Conservation (phyloP, 1,284 basidiomycete species). For the Golubevia pallescens region DNA sequence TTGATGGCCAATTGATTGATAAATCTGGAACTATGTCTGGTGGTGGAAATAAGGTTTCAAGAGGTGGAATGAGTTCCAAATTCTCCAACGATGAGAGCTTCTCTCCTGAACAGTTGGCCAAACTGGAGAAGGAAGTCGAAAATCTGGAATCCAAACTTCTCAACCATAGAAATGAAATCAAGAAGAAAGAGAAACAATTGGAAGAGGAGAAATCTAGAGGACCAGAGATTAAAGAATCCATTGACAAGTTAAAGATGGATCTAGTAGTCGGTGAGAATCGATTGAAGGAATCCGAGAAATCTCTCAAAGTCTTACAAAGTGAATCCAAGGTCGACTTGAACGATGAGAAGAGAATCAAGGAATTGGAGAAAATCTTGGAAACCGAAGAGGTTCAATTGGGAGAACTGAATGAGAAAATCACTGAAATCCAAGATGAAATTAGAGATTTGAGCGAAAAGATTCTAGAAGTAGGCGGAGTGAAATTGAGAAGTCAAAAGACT, state of each 20-base stretch:
- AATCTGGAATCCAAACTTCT: slow-evolving; percentile 35
- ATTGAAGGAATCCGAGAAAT: slow-evolving; percentile 41
- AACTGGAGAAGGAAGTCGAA: slow-evolving; percentile 42
- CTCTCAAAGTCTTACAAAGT: slow-evolving; percentile 36
- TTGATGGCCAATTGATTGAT: slow-evolving; percentile 64
- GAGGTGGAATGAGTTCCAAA: slow-evolving; percentile 57
- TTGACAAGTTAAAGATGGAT: slow-evolving; percentile 59
- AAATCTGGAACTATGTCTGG: slow-evolving; percentile 64
- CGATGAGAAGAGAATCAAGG: slow-evolving; percentile 44
- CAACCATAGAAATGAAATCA: slow-evolving; percentile 25
- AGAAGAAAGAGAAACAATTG: slow-evolving; percentile 35
- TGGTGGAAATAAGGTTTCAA: slow-evolving; percentile 49
- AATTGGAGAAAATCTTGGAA: slow-evolving; percentile 38
- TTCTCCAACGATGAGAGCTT: slow-evolving; percentile 38
- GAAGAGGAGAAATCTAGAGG: slow-evolving; percentile 27
- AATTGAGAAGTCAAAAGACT: slow-evolving; percentile 56
- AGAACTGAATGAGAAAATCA: slow-evolving; percentile 36
- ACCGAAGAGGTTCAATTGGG: slow-evolving; percentile 34
- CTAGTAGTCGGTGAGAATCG: slow-evolving; percentile 42
- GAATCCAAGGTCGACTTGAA: slow-evolving; percentile 25
- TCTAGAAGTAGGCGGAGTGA: slow-evolving; percentile 59
- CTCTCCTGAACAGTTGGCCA: slow-evolving; percentile 51
- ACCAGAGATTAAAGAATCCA: slow-evolving; percentile 44
- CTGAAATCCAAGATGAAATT: slow-evolving; percentile 48
- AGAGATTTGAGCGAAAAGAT: slow-evolving; percentile 56